A percentile compares a stretch with the other conserved stretches of the same genome.
Conservation (phyloP, 2,329 filamentous ascomycete species). For the Dothistroma septosporum region DNA sequence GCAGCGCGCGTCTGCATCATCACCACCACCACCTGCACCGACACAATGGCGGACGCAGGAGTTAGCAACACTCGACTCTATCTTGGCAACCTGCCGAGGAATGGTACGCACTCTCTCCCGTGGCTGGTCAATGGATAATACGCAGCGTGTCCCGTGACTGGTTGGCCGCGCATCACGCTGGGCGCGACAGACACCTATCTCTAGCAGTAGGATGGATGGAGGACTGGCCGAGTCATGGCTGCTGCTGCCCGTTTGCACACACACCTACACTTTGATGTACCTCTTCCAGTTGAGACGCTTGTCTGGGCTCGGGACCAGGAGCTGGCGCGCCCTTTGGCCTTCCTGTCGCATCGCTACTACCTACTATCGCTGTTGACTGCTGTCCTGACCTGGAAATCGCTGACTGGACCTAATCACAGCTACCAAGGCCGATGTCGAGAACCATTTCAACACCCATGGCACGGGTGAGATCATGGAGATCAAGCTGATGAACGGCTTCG, state of each 20-base stretch:
- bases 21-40: not conserved
- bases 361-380: slow-evolving; percentile 4
- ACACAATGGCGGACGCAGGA: slow-evolving; percentile 3
- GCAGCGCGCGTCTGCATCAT: not conserved
- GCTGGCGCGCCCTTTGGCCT: slow-evolving; percentile 21
- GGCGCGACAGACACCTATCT: slow-evolving; percentile 15
- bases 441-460: slow-evolving; percentile 91
- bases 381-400: slow-evolving; percentile 35
- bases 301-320: slow-evolving; percentile 28
- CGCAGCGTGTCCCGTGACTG: slow-evolving; percentile 22
- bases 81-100: slow-evolving; percentile 80
- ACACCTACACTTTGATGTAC: not conserved
- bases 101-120: slow-evolving; percentile 61
- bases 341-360: slow-evolving; percentile 13
- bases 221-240: slow-evolving; percentile 20
- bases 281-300: slow-evolving; percentile 6
- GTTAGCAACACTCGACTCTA: slow-evolving; percentile 12
- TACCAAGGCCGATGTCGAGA: slow-evolving; percentile 95
- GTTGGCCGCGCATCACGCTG: slow-evolving; percentile 16
- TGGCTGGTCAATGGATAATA: slow-evolving; percentile 26
- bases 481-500: slow-evolving; percentile 99
- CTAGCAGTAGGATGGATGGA: slow-evolving; percentile 10
- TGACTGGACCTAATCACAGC: slow-evolving; percentile 58
- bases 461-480: slow-evolving; percentile 97
- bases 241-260: slow-evolving; percentile 7